Conservation (phyloP, 148 eudicot species). For the Amaranthus cruentus region DNA sequence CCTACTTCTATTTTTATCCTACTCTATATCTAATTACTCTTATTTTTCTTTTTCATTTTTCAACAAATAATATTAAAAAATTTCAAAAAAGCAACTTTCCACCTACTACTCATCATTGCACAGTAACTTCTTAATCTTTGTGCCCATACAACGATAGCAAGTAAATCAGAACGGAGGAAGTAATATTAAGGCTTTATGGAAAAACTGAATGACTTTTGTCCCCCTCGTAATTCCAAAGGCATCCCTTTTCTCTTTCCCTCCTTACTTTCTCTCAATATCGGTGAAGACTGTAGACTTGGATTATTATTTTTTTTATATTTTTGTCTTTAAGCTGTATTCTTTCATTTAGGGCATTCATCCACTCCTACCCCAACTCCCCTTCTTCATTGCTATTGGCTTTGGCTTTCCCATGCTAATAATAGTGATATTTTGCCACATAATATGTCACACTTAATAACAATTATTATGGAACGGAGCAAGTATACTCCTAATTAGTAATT, state of each 20-base stretch:
- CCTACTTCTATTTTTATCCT: too few relatives aligned
- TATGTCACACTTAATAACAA: not conserved
- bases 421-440: not conserved
- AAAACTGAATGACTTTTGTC: slow-evolving; percentile 27
- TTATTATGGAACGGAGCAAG: too few relatives aligned
- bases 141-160: too few relatives aligned
- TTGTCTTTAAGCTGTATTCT: slow-evolving; percentile 48
- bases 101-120: too few relatives aligned
- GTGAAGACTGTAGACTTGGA: not conserved
- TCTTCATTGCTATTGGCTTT: not conserved
- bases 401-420: slow-evolving; percentile 16
- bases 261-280: not conserved
- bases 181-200: not conserved
- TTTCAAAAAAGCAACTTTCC: too few relatives aligned
- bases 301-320: not conserved
- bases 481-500: too few relatives aligned
- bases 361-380: slow-evolving; percentile 14
- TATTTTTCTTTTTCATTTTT: too few relatives aligned
- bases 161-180: too few relatives aligned
- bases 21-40: too few relatives aligned
- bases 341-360: slow-evolving; percentile 37
- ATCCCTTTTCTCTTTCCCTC: not conserved
- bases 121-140: too few relatives aligned
- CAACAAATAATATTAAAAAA: too few relatives aligned
- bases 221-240: slow-evolving; percentile 29